These are phyloP conservation scores for Boletus coccyginus DNA, from an alignment of 768 basidiomycete species.

Conservation along the genomic window DNA sequence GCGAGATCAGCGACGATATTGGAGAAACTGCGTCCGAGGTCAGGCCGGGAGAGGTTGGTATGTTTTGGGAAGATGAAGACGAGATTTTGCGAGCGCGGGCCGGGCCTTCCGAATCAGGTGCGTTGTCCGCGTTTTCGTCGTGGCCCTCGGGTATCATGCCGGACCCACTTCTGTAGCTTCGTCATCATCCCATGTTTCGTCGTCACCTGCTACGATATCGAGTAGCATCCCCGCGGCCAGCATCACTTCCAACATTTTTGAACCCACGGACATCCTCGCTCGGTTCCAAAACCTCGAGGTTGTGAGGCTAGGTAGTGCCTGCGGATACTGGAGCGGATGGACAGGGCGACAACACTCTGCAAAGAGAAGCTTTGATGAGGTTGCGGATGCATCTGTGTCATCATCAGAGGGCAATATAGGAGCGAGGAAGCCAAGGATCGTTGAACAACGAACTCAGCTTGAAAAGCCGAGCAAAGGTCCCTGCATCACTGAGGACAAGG, in stretches of 20 bases:
- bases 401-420: neutral
- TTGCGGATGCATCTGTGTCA: neutral
- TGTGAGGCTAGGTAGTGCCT: constrained; percentile 39
- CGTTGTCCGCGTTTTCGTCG: neutral
- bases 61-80: constrained; percentile 31
- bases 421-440: constrained; percentile 16
- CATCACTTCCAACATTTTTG: neutral
- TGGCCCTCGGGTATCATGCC: neutral
- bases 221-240: neutral
- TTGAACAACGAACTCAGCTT: constrained; percentile 5
- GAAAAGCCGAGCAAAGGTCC: constrained; percentile 1
- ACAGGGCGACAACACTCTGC: constrained; percentile 5
- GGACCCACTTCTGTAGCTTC: neutral
- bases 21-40: neutral
- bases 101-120: constrained; percentile 2
- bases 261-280: constrained; percentile 24
- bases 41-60: constrained; percentile 6
- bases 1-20: neutral
- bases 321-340: constrained; percentile 39
- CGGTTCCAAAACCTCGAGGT: constrained; percentile 35
- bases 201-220: neutral
- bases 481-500: constrained; percentile 3
- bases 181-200: neutral
- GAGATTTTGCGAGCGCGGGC: constrained; percentile 6
- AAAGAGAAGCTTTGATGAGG: neutral